A percentile compares a stretch with the other conserved stretches of the same genome.
phyloP scores from a whole-genome alignment of 306 rosid genomes.

The Delonix regia region DNA sequence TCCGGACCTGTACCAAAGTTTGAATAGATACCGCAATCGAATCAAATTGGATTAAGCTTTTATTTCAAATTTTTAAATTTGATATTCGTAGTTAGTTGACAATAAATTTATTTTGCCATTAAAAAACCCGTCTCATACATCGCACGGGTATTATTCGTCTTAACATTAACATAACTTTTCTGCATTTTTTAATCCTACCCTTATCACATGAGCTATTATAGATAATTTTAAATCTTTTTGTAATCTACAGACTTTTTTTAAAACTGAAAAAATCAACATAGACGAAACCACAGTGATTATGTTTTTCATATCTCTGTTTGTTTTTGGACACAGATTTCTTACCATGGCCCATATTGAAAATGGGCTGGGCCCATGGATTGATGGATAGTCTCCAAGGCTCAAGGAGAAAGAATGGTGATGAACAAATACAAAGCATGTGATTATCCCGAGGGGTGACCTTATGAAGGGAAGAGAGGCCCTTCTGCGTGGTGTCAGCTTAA shows the following conservation, averaged over 20 bases:
- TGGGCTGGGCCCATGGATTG: not conserved
- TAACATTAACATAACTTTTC: too few species aligned
- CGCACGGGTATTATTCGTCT: too few species aligned
- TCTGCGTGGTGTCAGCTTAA: slow-evolving; percentile 37
- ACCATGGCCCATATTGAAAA: not conserved
- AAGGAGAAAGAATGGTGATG: not conserved
- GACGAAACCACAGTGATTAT: too few species aligned
- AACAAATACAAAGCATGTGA: not conserved
- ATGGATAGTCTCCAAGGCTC: not conserved
- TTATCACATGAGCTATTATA: too few species aligned
- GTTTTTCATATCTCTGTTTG: too few species aligned
- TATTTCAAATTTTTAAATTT: not conserved
- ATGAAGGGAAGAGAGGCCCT: not conserved
- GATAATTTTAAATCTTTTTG: too few species aligned
- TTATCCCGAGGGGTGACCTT: not conserved
- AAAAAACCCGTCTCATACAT: too few species aligned
- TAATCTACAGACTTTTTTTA: too few species aligned
- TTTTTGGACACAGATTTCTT: too few species aligned
- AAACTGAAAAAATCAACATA: too few species aligned
- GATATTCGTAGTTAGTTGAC: not conserved
- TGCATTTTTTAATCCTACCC: too few species aligned
- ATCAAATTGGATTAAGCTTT: not conserved
- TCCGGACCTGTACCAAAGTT: not conserved
- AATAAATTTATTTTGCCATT: not conserved
- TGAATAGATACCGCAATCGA: not conserved